Evolutionary conservation across 2,329 filamentous ascomycete genomes (phyloP).

Genomic region (Daldinia sp.): DNA sequence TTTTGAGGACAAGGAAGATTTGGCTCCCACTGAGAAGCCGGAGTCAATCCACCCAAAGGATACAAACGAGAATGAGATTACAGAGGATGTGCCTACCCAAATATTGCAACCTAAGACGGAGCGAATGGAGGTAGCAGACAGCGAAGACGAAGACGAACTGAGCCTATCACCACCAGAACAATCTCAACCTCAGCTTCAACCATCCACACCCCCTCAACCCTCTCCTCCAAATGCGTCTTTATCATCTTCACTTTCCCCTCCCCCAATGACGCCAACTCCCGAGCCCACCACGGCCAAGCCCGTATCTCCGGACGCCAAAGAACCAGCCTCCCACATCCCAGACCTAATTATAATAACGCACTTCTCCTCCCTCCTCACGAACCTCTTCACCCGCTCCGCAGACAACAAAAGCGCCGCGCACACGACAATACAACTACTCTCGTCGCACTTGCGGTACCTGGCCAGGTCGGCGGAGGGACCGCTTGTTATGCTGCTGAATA

Average conservation of each 20-base stretch:
- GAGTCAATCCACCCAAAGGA: background rate
- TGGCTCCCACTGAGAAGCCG: background rate
- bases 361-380: slow-evolving; percentile 59
- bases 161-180: slow-evolving; percentile 31
- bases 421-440: slow-evolving; percentile 56
- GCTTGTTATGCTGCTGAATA: slow-evolving; percentile 65
- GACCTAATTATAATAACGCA: slow-evolving; percentile 64
- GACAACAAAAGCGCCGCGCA: slow-evolving; percentile 58
- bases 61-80: background rate
- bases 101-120: slow-evolving; percentile 9
- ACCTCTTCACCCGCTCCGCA: slow-evolving; percentile 60
- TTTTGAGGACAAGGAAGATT: background rate
- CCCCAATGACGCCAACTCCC: slow-evolving; percentile 4
- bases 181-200: background rate
- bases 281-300: background rate
- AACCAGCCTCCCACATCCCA: slow-evolving; percentile 40
- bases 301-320: background rate
- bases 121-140: slow-evolving; percentile 49
- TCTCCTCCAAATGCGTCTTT: slow-evolving; percentile 3
- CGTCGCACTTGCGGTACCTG: slow-evolving; percentile 56
- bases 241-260: background rate
- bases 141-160: slow-evolving; percentile 51
- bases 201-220: background rate
- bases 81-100: background rate
- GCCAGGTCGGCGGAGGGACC: slow-evolving; percentile 50